Conservation (phyloP, 345 rosid genomes). For the Turnera subulata region DNA sequence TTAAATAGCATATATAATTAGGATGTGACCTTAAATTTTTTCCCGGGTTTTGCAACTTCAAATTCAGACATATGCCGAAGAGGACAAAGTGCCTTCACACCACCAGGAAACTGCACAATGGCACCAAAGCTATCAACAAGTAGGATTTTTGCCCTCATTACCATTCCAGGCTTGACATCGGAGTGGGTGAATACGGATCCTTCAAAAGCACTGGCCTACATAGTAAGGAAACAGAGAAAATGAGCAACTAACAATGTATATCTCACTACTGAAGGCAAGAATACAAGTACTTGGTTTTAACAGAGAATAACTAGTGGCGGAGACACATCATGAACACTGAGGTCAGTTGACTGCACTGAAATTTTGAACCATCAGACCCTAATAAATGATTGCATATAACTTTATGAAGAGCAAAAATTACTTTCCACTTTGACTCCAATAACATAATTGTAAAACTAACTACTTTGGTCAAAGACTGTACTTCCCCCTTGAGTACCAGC, state of each 20-base stretch:
- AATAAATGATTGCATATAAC: no score
- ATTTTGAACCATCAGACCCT: no score
- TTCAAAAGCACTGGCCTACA: constrained; percentile 92
- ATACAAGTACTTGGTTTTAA: no score
- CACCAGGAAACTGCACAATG: constrained; percentile 93
- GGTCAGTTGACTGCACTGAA: no score
- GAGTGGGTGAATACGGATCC: constrained; percentile 90
- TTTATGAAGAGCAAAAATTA: no score
- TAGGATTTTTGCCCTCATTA: constrained; percentile 67
- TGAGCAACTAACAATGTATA: background rate
- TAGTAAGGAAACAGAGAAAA: constrained; percentile 15
- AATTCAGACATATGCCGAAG: constrained; percentile 92
- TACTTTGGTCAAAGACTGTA: no score
- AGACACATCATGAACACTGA: no score
- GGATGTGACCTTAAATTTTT: constrained; percentile 74
- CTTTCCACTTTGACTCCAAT: no score
- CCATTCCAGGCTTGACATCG: constrained; percentile 98
- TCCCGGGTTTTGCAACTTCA: constrained; percentile 79
- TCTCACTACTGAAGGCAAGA: no score
- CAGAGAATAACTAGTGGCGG: no score
- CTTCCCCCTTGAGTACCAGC: no score
- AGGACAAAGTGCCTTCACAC: constrained; percentile 96
- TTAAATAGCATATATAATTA: background rate
- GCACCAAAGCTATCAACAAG: constrained; percentile 85
- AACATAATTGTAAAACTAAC: no score